Evolutionary conservation across 352 stramenopile species (phyloP).

Genomic region (Elongisporangium undulatum): DNA sequence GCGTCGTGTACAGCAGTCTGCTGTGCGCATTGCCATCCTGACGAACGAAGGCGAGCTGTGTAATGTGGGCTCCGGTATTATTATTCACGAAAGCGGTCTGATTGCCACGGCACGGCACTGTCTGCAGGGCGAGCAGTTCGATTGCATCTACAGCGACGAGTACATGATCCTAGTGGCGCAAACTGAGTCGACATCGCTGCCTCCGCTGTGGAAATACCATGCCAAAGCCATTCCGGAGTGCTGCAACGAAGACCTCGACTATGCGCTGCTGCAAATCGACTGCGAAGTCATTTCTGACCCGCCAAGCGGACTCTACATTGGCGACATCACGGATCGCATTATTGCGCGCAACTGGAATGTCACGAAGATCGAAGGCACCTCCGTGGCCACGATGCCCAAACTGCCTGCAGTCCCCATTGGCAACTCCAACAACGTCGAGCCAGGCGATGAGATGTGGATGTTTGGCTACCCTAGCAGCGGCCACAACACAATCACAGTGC

Average conservation of each 20-base stretch:
- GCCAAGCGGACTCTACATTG: constrained; percentile 84
- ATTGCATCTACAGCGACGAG: constrained; percentile 85
- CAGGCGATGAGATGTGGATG: constrained; percentile 89
- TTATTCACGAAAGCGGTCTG: constrained; percentile 77
- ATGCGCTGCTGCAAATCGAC: constrained; percentile 77
- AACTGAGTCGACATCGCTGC: constrained; percentile 74
- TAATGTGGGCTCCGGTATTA: constrained; percentile 85
- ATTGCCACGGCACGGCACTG: constrained; percentile 79
- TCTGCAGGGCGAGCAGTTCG: constrained; percentile 80
- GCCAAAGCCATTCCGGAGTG: constrained; percentile 75
- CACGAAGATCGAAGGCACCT: constrained; percentile 74
- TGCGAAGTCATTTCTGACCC: constrained; percentile 84
- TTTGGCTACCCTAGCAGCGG: constrained; percentile 87
- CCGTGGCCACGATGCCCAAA: constrained; percentile 62
- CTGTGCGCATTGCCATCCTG: constrained; percentile 79
- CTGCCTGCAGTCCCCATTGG: constrained; percentile 74
- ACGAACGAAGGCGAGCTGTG: constrained; percentile 82
- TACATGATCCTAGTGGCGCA: constrained; percentile 85
- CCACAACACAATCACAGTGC: constrained; percentile 88
- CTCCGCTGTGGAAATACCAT: constrained; percentile 84
- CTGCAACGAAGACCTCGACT: constrained; percentile 82
- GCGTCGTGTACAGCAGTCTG: constrained; percentile 80
- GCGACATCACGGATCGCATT: constrained; percentile 82
- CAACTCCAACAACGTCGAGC: constrained; percentile 87
- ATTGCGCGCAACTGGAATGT: constrained; percentile 83